phyloP scores from a whole-genome alignment of 2,329 filamentous ascomycete species.

The Pestalotiopsis sp. region DNA sequence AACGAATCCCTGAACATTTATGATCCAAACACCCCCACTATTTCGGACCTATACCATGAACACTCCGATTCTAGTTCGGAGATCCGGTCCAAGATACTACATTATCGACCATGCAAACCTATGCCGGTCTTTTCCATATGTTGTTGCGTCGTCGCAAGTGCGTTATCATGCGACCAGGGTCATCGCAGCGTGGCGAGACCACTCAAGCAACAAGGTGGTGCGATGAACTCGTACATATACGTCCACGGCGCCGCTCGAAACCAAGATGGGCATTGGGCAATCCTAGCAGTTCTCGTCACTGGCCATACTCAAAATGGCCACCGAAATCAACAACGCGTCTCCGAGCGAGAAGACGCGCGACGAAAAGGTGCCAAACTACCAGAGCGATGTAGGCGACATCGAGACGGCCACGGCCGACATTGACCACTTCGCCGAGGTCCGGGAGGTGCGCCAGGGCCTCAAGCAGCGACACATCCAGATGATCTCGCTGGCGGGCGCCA shows the following conservation, averaged over 20 bases:
- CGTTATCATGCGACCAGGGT: neutral
- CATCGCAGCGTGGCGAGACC: neutral
- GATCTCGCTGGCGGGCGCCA: conserved; percentile 50
- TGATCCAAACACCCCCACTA: neutral
- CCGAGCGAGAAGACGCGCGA: neutral
- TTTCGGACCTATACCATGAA: neutral
- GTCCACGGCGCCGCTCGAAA: neutral
- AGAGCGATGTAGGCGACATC: neutral
- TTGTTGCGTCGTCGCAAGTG: neutral
- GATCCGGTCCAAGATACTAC: neutral
- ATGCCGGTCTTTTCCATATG: neutral
- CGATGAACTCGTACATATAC: neutral
- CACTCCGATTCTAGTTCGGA: neutral
- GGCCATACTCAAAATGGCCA: neutral
- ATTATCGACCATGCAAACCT: neutral
- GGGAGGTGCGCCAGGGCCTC: conserved; percentile 27
- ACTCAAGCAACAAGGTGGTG: neutral
- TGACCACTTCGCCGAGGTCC: conserved; percentile 40
- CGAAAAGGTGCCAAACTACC: neutral
- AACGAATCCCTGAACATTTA: neutral
- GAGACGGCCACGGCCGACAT: neutral
- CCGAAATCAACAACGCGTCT: neutral
- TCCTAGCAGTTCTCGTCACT: neutral
- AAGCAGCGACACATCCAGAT: conserved; percentile 53
- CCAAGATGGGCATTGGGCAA: neutral